Evolutionary conservation across 1,139 yeast genomes (phyloP).

Genomic region (Candida glucosophila): DNA sequence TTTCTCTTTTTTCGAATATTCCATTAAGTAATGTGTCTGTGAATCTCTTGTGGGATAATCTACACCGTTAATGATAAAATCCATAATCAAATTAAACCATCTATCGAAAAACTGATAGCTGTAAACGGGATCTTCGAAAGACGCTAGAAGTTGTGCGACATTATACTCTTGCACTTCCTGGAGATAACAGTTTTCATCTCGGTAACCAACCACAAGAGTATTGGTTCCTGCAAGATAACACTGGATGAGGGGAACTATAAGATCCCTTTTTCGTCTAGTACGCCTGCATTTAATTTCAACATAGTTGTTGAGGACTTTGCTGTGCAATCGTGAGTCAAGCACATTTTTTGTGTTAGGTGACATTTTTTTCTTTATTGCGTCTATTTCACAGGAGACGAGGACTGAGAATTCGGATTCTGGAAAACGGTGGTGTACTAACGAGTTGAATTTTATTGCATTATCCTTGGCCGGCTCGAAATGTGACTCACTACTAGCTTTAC

Average conservation of each 20-base stretch:
- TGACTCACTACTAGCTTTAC: not conserved
- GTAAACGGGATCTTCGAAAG: constrained; percentile 1
- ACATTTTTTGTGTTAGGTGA: not conserved
- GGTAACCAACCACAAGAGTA: constrained; percentile 5
- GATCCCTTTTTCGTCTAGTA: not conserved
- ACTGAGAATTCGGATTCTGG: constrained; percentile 2
- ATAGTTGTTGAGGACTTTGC: constrained; percentile 5
- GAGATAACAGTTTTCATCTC: constrained; percentile 4
- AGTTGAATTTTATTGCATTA: constrained; percentile 6
- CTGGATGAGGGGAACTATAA: constrained; percentile 4
- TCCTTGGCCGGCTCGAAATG: constrained; percentile 3
- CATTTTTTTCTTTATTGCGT: constrained; percentile 4
- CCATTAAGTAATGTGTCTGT: constrained; percentile 1
- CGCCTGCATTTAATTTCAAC: constrained; percentile 5
- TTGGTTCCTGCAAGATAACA: constrained; percentile 6
- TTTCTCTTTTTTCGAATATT: constrained; percentile 1
- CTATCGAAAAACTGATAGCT: constrained; percentile 3
- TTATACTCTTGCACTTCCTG: constrained; percentile 3
- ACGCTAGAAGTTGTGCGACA: constrained; percentile 1
- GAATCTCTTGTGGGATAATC: constrained; percentile 1
- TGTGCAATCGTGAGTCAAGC: not conserved
- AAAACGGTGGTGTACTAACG: constrained; percentile 5
- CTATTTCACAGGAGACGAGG: constrained; percentile 7
- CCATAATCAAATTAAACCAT: constrained; percentile 5
- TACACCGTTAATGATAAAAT: constrained; percentile 3